phyloP scores from a whole-genome alignment of 2,329 filamentous ascomycete genomes.

The Talaromyces albobiverticillius region DNA sequence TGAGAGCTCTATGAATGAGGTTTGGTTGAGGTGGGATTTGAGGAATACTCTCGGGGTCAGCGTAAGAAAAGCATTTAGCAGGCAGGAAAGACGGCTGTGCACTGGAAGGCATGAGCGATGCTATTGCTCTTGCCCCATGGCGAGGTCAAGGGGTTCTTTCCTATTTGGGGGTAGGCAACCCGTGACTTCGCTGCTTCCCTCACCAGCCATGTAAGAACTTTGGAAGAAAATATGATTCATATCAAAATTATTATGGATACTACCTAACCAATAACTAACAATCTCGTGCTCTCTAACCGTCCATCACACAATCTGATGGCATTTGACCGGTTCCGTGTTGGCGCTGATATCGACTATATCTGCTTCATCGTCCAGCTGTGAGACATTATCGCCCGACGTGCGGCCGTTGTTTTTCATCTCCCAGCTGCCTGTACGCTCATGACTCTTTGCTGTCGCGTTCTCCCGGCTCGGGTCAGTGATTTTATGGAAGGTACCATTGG shows the following conservation, averaged over 20 bases:
- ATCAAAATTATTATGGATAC: background rate
- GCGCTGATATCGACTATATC: constrained; percentile 35
- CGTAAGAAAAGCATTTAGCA: background rate
- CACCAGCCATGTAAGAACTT: no score
- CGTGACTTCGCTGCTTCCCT: background rate
- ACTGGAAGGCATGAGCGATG: background rate
- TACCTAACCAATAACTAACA: background rate
- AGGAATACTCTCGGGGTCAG: background rate
- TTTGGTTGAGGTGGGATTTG: background rate
- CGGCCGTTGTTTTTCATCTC: constrained; percentile 46
- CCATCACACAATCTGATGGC: constrained; percentile 48
- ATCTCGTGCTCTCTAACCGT: background rate
- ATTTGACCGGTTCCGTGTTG: constrained; percentile 43
- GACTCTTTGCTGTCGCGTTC: constrained; percentile 30
- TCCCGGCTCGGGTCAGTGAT: background rate
- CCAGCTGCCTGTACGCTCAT: constrained; percentile 59
- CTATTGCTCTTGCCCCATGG: constrained; percentile 4
- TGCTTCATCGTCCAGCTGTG: constrained; percentile 43
- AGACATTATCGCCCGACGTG: constrained; percentile 19
- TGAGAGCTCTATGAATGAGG: constrained; percentile 2
- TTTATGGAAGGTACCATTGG: constrained; percentile 37
- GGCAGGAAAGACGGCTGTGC: background rate
- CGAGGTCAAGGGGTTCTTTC: background rate
- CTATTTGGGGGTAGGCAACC: background rate
- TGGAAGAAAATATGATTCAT: background rate